Percentiles rank a stretch among this genome's conserved stretches.
These are phyloP conservation scores for Xylaria sp. DNA, from an alignment of 2,329 filamentous ascomycete genomes.

Conservation along the genomic window DNA sequence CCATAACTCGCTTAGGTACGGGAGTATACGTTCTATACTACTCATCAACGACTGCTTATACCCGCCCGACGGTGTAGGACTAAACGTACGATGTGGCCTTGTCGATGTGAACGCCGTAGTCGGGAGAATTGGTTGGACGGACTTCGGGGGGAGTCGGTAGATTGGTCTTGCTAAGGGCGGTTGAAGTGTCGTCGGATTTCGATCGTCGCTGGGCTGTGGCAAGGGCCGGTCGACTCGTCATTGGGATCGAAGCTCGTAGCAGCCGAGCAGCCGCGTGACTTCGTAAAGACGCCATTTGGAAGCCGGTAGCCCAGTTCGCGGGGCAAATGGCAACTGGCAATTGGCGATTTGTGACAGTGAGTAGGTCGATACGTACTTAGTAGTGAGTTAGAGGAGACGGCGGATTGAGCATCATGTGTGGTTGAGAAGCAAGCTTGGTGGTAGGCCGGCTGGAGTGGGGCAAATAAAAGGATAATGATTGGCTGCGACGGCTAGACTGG, in stretches of 20 bases:
- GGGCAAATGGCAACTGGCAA: slow-evolving; percentile 36
- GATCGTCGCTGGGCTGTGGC: slow-evolving; percentile 63
- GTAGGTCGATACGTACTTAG: background rate
- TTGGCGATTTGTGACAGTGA: slow-evolving; percentile 14
- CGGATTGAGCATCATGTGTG: slow-evolving; percentile 14
- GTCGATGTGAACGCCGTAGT: slow-evolving; percentile 84
- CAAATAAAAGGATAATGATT: slow-evolving; percentile 49
- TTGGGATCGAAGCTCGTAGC: slow-evolving; percentile 58
- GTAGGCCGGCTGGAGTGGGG: slow-evolving; percentile 31
- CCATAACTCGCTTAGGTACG: slow-evolving; percentile 87
- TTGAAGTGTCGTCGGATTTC: slow-evolving; percentile 53
- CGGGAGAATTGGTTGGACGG: slow-evolving; percentile 72
- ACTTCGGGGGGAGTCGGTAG: slow-evolving; percentile 50
- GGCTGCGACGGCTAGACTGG: slow-evolving; percentile 45
- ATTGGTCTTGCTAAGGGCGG: slow-evolving; percentile 56
- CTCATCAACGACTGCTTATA: slow-evolving; percentile 19
- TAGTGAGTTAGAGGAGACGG: slow-evolving; percentile 3
- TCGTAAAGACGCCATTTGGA: slow-evolving; percentile 61
- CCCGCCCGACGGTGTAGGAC: background rate
- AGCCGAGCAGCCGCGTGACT: slow-evolving; percentile 64
- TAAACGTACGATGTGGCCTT: slow-evolving; percentile 86
- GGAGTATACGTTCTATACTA: slow-evolving; percentile 82
- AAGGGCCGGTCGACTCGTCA: slow-evolving; percentile 50
- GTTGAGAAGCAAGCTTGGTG: slow-evolving; percentile 13
- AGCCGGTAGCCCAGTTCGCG: slow-evolving; percentile 23